Conservation (phyloP, 1,284 basidiomycete species). For the Stygiomarasmius scandens region DNA sequence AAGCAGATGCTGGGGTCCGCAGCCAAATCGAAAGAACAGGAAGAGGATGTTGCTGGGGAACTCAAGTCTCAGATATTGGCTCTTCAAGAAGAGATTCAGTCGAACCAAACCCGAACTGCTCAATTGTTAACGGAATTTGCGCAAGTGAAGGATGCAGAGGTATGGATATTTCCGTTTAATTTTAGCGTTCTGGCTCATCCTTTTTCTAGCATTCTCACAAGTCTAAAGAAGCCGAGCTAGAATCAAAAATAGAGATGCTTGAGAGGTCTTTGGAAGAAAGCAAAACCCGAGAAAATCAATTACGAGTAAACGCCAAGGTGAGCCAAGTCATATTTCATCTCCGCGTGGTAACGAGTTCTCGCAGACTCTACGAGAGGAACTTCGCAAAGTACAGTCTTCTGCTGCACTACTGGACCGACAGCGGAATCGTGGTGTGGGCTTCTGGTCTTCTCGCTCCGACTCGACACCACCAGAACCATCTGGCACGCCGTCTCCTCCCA, state of each 20-base stretch:
- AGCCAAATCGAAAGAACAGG: slow-evolving; percentile 57
- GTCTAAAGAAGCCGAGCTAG: slow-evolving; percentile 47
- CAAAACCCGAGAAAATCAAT: slow-evolving; percentile 65
- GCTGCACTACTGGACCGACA: slow-evolving; percentile 87
- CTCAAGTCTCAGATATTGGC: slow-evolving; percentile 59
- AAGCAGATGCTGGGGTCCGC: slow-evolving; percentile 60
- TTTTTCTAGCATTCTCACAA: slow-evolving; percentile 44
- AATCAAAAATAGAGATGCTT: slow-evolving; percentile 45
- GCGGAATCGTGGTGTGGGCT: slow-evolving; percentile 90
- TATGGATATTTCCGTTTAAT: slow-evolving; percentile 31
- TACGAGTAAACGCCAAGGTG: slow-evolving; percentile 78
- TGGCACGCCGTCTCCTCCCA: slow-evolving; percentile 41
- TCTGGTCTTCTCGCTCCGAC: slow-evolving; percentile 69
- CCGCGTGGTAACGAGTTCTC: slow-evolving; percentile 11
- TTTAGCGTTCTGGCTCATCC: background rate
- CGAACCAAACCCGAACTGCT: slow-evolving; percentile 47
- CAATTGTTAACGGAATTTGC: slow-evolving; percentile 53
- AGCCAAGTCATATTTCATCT: slow-evolving; percentile 1
- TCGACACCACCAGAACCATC: slow-evolving; percentile 41
- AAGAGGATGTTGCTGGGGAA: slow-evolving; percentile 56
- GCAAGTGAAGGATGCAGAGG: slow-evolving; percentile 60
- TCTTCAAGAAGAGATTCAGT: slow-evolving; percentile 51
- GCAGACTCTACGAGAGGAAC: slow-evolving; percentile 85
- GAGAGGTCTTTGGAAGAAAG: slow-evolving; percentile 67
- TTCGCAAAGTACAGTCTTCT: slow-evolving; percentile 91